These are phyloP conservation scores for Cladosporium sp. DNA, from an alignment of 2,329 filamentous ascomycete genomes.

Conservation along the genomic window DNA sequence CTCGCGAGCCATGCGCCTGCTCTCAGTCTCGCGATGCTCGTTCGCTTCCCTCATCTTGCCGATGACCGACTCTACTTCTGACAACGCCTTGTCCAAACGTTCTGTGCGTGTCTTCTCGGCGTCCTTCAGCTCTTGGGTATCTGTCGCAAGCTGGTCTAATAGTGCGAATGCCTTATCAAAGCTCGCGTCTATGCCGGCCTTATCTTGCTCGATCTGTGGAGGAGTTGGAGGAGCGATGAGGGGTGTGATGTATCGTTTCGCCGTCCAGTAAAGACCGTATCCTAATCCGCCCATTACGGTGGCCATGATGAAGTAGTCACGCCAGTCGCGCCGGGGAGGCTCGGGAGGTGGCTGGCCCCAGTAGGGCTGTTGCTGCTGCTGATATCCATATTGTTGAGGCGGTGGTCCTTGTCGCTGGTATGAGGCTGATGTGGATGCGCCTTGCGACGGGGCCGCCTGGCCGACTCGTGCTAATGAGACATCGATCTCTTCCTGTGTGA, in stretches of 20 bases:
- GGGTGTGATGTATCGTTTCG: slow-evolving; percentile 90
- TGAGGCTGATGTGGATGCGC: slow-evolving; percentile 49
- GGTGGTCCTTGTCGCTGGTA: slow-evolving; percentile 35
- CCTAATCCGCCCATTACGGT: slow-evolving; percentile 87
- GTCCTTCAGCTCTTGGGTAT: slow-evolving; percentile 83
- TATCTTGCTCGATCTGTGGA: slow-evolving; percentile 91
- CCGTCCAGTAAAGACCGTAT: slow-evolving; percentile 84
- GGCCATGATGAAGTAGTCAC: slow-evolving; percentile 99
- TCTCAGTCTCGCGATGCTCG: slow-evolving; percentile 81
- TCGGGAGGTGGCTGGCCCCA: slow-evolving; percentile 57
- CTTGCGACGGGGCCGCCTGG: slow-evolving; percentile 52
- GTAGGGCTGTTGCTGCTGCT: slow-evolving; percentile 48
- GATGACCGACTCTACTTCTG: slow-evolving; percentile 82
- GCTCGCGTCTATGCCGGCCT: slow-evolving; percentile 85
- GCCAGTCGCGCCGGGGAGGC: slow-evolving; percentile 83
- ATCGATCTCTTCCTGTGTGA: slow-evolving; percentile 94
- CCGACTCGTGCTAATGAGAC: slow-evolving; percentile 75
- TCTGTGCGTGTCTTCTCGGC: slow-evolving; percentile 83
- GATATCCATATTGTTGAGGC: slow-evolving; percentile 39
- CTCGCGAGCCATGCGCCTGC: slow-evolving; percentile 81
- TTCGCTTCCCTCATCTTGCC: slow-evolving; percentile 78
- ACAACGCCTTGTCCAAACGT: slow-evolving; percentile 75
- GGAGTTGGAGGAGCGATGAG: slow-evolving; percentile 91
- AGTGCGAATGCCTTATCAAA: slow-evolving; percentile 90
- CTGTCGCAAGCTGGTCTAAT: slow-evolving; percentile 86